Base-by-base conservation (phyloP, 805 yeast genomes). In the Grigorovia yakushimaensis region DNA sequence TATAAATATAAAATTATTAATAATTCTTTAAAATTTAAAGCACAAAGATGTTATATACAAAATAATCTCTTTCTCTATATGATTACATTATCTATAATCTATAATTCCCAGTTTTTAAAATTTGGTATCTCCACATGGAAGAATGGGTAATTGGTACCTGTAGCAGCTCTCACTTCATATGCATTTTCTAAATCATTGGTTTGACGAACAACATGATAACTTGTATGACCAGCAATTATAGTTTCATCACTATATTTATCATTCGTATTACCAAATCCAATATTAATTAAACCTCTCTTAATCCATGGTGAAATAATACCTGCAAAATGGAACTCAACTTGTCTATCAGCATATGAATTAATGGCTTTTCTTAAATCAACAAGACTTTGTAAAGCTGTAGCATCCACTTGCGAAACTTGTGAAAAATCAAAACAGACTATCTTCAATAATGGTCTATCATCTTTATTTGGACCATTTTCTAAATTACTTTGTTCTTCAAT, bases 271-370 rank as follows among this genome's bases (percentile, higher is more conserved):
- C 95, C 95, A 67, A 88, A 88, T 1, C 94, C 95, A 48, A 81
- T 81, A 55, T 79, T 76, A 41, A 83, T 61, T 54, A 89, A 74
- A 5, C 83, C 84, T 59, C 91, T 76, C 58, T 86, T 79, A 47
- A 85, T 78, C 97, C 97, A 89, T 9, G 91, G 89, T 47, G 84
- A 81, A 41, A 84, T 68, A 30, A 89, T 78, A 22, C 96, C 95
- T 10, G 85, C 78, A 64, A 89, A 88, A 66, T 89, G 97, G 68
- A 82, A 81, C 66, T 89, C 96, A 49, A 88, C 89, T 54, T 84
- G 88, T 49, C 83, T 72, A 60, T 86, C 89, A 17, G 93, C 83
- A 58, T 84, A 86, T 48, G 70, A 74, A 65, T 81, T 79, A 43
- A 88, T 65, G 15, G 88, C 80, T 55, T 81, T 82, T 53, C 84